Base-by-base conservation (phyloP, 2,329 filamentous ascomycete species). In the Catunica adiposa region DNA sequence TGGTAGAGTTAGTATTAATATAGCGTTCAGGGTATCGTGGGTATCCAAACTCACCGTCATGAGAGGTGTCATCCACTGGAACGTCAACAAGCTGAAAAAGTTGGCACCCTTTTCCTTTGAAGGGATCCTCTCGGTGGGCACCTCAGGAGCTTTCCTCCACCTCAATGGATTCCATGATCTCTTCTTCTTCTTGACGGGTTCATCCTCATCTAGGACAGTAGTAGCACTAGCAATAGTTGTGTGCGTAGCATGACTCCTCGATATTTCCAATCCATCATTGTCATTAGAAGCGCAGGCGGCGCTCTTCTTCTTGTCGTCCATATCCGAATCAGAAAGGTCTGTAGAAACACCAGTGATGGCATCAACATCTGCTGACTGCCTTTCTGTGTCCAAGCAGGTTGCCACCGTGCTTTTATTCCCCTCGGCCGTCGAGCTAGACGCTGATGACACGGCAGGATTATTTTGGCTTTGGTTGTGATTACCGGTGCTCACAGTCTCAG, bases 51-150 rank as follows among this genome's bases (percentile, higher is more conserved):
- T 70, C 67, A 84, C 83, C 60, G 70, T 75, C 89, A 97, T 97
- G 56, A 97, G 65, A 1, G 87, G 83, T 0, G 81, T 80, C 75
- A 96, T 90, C 90, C 90, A 97, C 66, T 88, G 80, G 65, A 95
- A 97, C 3, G 83, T 84, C 22, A 94, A 66, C 56, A 74, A 66
- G 69, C 86, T 94, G 60, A 92, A 76, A 63, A 89, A 83, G 1
- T 77, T 71, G 3, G 89, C 89, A 3, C 71, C 74, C 65, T 87
- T 74, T 69, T 96, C 89, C 59, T 77, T 78, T 4, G 80, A 89
- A 0, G 73, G 66, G 5, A 62, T 62, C 56, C 73, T 72, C 62
- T 73, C 72, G 51, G 74, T 67, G 38, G 81, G 80, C 0, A 83
- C 69, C 0, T 75, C 70, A 1, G 79, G 77, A 1, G 74, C 67